Evolutionary conservation across 2,329 filamentous ascomycete genomes (phyloP), one percentile per base, ranked within the genome.

Genomic region (Claviceps maximensis): DNA sequence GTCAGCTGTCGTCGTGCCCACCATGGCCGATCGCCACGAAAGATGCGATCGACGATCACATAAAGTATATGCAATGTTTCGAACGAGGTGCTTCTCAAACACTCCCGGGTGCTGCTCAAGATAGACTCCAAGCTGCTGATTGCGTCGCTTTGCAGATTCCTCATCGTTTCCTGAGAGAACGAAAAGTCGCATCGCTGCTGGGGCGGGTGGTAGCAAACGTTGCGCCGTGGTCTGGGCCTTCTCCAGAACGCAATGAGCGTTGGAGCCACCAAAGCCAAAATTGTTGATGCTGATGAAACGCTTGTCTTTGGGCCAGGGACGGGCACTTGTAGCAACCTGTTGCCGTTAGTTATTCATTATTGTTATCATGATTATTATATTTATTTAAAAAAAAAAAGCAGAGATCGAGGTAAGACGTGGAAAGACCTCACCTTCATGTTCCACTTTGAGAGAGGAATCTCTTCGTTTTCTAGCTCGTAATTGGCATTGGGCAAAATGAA

Each of bases 401-500:
- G 31, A 27, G 8, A 19, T 33, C 9, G 15, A 5, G 3, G 21
- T n/a, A 13, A 19, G 2, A 12, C 12, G 31, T 72, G 69, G 17
- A 58, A 69, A 25, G 65, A 60, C 0, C 74, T 72, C 0, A 77
- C 67, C 59, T 74, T 74, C 52, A 77, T 62, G 53, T 75, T 72
- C 73, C 73, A 77, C 33, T 74, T 67, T 41, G 73, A 70, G 53
- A 73, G 73, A 0, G 73, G 72, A 9, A 77, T 78, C 58, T 69
- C 71, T 23, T 67, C 67, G 53, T 78, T 78, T 1, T 72, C 69
- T 25, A 69, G 61, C 59, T 76, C 70, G 59, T 76, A 77, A 59
- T 76, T 71, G 52, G 71, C 63, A 55, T 76, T 77, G 6, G 75
- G 75, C 12, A 74, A 63, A 38, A 79, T 70, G 53, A 74, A 72